Conservation (phyloP, 371 early-diverging fungal genomes). For the Blakeslea trispora region DNA sequence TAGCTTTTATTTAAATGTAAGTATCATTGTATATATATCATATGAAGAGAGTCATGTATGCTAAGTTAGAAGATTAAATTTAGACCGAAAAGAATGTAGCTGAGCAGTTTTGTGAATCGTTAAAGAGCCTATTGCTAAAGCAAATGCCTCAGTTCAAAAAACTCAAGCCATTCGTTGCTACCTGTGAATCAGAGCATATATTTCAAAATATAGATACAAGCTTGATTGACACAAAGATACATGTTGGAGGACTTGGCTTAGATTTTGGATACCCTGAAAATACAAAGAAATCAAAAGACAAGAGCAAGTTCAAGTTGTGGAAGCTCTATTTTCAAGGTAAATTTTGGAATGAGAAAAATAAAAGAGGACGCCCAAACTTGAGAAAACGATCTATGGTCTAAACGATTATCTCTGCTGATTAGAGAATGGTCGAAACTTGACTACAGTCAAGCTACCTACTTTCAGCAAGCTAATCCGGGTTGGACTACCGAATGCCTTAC, state of each 20-base stretch:
- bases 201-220: slow-evolving; percentile 37
- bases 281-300: slow-evolving; percentile 72
- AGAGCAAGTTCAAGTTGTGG: slow-evolving; percentile 80
- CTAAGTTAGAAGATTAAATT: too few species aligned
- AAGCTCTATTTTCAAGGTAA: slow-evolving; percentile 70
- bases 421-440: slow-evolving; percentile 91
- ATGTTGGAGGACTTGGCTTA: slow-evolving; percentile 75
- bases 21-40: too few species aligned
- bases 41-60: too few species aligned
- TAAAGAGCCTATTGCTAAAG: slow-evolving; percentile 51
- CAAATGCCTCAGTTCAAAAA: slow-evolving; percentile 73
- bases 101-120: slow-evolving; percentile 57
- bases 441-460: slow-evolving; percentile 76
- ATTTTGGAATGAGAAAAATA: not conserved
- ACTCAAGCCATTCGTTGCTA: slow-evolving; percentile 76
- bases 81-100: slow-evolving; percentile 51
- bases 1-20: slow-evolving; percentile 51
- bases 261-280: slow-evolving; percentile 91
- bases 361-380: too few species aligned
- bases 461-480: slow-evolving; percentile 90
- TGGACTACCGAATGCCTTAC: slow-evolving; percentile 87
- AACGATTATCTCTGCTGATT: not conserved
- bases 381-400: too few species aligned
- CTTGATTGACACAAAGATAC: slow-evolving; percentile 43
- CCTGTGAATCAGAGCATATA: slow-evolving; percentile 77